These are phyloP conservation scores for Trichosporon sp. DNA, from an alignment of 1,284 basidiomycete genomes.

Conservation along the genomic window DNA sequence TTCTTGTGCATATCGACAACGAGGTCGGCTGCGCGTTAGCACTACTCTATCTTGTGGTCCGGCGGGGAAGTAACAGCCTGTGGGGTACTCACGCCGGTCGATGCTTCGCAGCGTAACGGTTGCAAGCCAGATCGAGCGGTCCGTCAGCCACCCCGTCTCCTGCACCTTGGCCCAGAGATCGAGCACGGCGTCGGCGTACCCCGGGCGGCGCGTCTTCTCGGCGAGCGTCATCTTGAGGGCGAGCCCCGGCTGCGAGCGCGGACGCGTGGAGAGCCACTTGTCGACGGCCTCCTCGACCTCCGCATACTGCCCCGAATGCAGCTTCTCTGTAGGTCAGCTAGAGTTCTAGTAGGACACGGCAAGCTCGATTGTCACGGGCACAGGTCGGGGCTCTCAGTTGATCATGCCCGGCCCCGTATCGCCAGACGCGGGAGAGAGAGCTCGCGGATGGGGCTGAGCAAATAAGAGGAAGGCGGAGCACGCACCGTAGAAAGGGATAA, in stretches of 20 bases:
- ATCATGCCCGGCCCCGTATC: too few species aligned
- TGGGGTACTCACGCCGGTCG: slow-evolving; percentile 29
- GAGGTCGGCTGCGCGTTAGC: slow-evolving; percentile 30
- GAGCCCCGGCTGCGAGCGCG: slow-evolving; percentile 43
- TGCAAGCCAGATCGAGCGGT: slow-evolving; percentile 29
- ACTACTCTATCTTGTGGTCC: too few species aligned
- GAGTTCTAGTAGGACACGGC: too few species aligned
- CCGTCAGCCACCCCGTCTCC: slow-evolving; percentile 26
- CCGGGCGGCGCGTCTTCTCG: not conserved
- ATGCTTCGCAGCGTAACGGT: slow-evolving; percentile 28
- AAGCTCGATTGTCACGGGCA: too few species aligned
- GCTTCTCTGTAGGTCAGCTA: slow-evolving; percentile 29
- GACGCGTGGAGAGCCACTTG: slow-evolving; percentile 38
- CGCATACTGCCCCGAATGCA: slow-evolving; percentile 26
- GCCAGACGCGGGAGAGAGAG: not conserved
- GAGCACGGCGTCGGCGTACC: slow-evolving; percentile 18
- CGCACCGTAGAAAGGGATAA: slow-evolving; percentile 38
- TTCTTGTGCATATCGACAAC: slow-evolving; percentile 29
- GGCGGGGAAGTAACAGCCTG: too few species aligned
- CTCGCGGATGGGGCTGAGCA: not conserved
- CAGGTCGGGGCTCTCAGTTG: not conserved
- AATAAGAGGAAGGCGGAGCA: not conserved
- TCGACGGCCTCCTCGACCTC: slow-evolving; percentile 26
- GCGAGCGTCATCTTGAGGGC: slow-evolving; percentile 6
- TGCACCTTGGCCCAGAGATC: slow-evolving; percentile 26